Evolutionary conservation across 208 protist species (phyloP).

Genomic region (Crithidia brevicula): DNA sequence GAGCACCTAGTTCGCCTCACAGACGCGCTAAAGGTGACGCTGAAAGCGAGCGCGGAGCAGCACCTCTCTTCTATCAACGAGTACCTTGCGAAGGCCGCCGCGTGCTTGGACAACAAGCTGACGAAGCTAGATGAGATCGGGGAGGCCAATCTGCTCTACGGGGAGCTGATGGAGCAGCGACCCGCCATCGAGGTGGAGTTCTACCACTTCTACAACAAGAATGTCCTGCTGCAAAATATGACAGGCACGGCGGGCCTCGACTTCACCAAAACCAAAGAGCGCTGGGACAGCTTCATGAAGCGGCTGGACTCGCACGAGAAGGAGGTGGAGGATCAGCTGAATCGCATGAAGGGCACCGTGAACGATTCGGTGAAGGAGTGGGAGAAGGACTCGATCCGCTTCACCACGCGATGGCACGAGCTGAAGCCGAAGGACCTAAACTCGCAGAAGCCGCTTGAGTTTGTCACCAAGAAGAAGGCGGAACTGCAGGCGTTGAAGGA

Average conservation of each 20-base stretch:
- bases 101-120: conserved; percentile 80
- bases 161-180: conserved; percentile 84
- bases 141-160: conserved; percentile 84
- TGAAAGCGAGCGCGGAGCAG: conserved; percentile 83
- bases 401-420: conserved; percentile 93
- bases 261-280: conserved; percentile 72
- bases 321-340: conserved; percentile 92
- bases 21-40: conserved; percentile 85
- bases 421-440: conserved; percentile 93
- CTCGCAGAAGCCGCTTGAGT: conserved; percentile 69
- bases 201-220: conserved; percentile 94
- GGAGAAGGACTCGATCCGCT: conserved; percentile 88
- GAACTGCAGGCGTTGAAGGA: conserved; percentile 81
- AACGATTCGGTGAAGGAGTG: conserved; percentile 76
- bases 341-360: conserved; percentile 68
- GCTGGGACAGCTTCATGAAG: conserved; percentile 83
- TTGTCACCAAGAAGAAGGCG: conserved; percentile 82
- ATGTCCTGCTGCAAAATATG: conserved; percentile 91
- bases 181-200: conserved; percentile 86
- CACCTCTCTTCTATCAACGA: conserved; percentile 86
- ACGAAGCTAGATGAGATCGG: conserved; percentile 95
- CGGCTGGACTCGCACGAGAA: conserved; percentile 93
- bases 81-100: conserved; percentile 78
- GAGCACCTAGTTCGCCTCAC: conserved; percentile 92
- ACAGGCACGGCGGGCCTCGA: conserved; percentile 72